Evolutionary conservation across 2,329 filamentous ascomycete species (phyloP), one percentile per base, ranked within the genome.

Genomic region (Xylaria sp.): DNA sequence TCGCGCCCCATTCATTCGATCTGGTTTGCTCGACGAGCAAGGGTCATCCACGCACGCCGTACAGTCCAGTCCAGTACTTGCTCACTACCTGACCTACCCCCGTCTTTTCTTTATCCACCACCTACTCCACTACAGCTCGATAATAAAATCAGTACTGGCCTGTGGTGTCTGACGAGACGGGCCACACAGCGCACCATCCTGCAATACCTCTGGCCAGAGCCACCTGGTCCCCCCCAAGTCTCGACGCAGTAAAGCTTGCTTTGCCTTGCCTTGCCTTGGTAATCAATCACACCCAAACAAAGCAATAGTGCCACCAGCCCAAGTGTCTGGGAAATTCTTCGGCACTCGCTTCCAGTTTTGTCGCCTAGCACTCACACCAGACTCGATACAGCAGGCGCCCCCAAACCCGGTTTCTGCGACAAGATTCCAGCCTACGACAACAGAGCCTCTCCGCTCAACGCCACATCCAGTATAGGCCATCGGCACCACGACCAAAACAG

Each of bases 381-480:
- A 80, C 81, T 83, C 80, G 75, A 83, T 82, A 77, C 78, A 83
- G 81, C 78, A 79, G 66, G 63, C 79, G 75, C 73, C 84, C 72
- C 74, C 83, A 82, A 85, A 85, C 84, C 84, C 84, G 82, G 82
- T 83, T 83, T 84, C 82, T 83, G 83, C 83, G 80, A 86, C 82
- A 74, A 72, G 77, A 74, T 76, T 78, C 76, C 75, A 79, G 79
- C 77, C 78, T 79, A 78, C 80, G 79, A 80, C 78, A 79, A 81
- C 74, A 78, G 75, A 77, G 75, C 77, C 80, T 82, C 81, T 83
- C 82, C 84, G 82, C 82, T 81, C 82, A 81, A 82, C 82, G 81
- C 86, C 86, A 86, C 85, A 88, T 87, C 83, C 82, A 88, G 86
- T 86, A 87, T 87, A 88, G 86, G 84, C 84, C 84, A 83, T 87